These are phyloP conservation scores for Daedaleopsis sinensis DNA, from an alignment of 768 basidiomycete species.

Conservation along the genomic window DNA sequence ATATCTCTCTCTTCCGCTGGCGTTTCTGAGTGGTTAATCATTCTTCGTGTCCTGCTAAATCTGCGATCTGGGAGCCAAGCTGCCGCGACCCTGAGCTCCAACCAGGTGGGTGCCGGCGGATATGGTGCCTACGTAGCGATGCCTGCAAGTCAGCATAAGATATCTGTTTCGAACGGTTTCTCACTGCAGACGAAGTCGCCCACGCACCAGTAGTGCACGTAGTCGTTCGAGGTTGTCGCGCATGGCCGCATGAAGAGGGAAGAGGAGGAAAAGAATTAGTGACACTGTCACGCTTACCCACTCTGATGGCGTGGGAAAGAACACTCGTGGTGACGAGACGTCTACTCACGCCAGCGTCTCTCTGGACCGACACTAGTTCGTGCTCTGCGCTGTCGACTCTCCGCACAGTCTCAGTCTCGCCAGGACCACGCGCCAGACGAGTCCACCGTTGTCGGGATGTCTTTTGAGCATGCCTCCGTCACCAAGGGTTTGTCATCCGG, in stretches of 20 bases:
- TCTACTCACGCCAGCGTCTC: no score
- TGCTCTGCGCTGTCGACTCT: background rate
- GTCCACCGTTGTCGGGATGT: background rate
- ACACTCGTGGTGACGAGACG: background rate
- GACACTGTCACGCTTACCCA: background rate
- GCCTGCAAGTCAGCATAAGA: no score
- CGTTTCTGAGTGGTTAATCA: slow-evolving; percentile 1
- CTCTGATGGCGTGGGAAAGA: background rate
- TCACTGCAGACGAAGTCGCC: background rate
- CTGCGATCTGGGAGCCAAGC: background rate
- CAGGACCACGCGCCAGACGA: background rate
- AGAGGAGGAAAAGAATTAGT: background rate
- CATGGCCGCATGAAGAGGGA: background rate
- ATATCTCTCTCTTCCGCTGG: slow-evolving; percentile 12
- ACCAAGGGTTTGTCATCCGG: slow-evolving; percentile 62
- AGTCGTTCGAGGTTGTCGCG: background rate
- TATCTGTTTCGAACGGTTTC: no score
- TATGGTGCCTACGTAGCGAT: no score
- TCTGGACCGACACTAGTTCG: background rate
- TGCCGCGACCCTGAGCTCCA: no score
- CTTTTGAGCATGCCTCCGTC: slow-evolving; percentile 79
- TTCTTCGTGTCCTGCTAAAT: background rate
- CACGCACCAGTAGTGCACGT: no score
- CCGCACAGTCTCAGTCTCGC: background rate
- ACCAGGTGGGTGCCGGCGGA: no score